These are phyloP conservation scores for Geotrichum bryndzae DNA, from an alignment of 1,139 yeast species.

Conservation along the genomic window DNA sequence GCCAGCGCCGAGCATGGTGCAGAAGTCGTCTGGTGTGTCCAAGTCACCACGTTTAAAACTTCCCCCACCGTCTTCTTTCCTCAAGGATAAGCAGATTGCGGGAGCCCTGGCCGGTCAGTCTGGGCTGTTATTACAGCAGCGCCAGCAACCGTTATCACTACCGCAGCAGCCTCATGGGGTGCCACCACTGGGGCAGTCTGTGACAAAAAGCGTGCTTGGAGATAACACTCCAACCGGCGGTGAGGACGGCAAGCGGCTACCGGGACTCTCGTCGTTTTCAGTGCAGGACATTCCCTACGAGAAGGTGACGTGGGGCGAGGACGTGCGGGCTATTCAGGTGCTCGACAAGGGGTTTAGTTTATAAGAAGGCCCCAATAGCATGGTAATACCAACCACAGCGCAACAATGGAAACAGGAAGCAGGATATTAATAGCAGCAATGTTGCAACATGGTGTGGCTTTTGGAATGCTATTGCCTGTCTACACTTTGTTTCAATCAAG, in stretches of 20 bases:
- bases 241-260: neutral
- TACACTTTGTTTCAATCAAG: neutral
- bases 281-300: conserved; percentile 28
- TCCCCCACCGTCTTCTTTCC: conserved; percentile 2
- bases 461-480: no score
- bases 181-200: neutral
- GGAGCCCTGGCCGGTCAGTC: neutral
- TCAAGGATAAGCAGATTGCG: neutral
- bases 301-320: conserved; percentile 30
- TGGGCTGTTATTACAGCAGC: neutral
- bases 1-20: neutral
- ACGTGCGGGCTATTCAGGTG: conserved; percentile 31
- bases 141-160: neutral
- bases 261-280: conserved; percentile 7
- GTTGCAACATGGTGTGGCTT: no score
- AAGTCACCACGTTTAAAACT: neutral
- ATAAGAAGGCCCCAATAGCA: neutral
- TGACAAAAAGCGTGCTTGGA: neutral
- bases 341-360: conserved; percentile 27
- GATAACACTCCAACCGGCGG: neutral
- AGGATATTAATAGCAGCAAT: no score
- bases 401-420: no score
- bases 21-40: neutral
- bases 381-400: no score
- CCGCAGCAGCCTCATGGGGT: neutral